Conservation (phyloP, 441 rosid genomes). For the Lepidium campestre region DNA sequence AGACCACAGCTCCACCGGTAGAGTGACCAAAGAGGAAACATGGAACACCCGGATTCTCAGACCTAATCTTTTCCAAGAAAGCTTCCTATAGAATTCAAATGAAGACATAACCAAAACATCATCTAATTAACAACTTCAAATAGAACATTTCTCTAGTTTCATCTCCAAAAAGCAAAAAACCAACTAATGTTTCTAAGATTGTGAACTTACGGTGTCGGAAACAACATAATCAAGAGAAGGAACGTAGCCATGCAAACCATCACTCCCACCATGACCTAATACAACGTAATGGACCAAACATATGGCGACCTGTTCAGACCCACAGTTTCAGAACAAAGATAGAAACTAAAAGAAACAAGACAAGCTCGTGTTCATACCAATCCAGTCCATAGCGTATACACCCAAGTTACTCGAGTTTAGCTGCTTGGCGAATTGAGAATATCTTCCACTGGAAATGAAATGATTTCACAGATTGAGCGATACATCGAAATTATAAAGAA, state of each 20-base stretch:
- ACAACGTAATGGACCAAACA: slow-evolving; percentile 19
- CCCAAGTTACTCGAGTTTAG: slow-evolving; percentile 60
- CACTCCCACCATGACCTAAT: slow-evolving; percentile 96
- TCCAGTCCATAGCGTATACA: slow-evolving; percentile 97
- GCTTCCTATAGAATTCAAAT: slow-evolving; percentile 46
- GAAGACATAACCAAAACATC: background rate
- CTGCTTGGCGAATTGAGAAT: slow-evolving; percentile 82
- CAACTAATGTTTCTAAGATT: background rate
- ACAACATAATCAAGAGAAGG: slow-evolving; percentile 94
- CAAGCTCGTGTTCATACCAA: slow-evolving; percentile 41
- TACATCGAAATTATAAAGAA: background rate
- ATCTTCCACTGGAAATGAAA: slow-evolving; percentile 66
- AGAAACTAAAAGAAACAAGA: background rate
- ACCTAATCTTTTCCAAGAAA: slow-evolving; percentile 74
- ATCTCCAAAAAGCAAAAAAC: background rate
- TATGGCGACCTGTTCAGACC: slow-evolving; percentile 27
- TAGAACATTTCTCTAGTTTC: background rate
- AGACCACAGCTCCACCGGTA: slow-evolving; percentile 94
- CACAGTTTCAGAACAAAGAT: slow-evolving; percentile 20
- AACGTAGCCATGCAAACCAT: slow-evolving; percentile 95
- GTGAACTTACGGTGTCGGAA: slow-evolving; percentile 67
- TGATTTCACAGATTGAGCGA: background rate
- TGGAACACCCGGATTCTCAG: slow-evolving; percentile 74
- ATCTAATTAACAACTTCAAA: background rate
- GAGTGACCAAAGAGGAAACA: slow-evolving; percentile 98